These are phyloP conservation scores for Ophiostoma himal-ulmi DNA, from an alignment of 2,329 filamentous ascomycete species.

Conservation along the genomic window DNA sequence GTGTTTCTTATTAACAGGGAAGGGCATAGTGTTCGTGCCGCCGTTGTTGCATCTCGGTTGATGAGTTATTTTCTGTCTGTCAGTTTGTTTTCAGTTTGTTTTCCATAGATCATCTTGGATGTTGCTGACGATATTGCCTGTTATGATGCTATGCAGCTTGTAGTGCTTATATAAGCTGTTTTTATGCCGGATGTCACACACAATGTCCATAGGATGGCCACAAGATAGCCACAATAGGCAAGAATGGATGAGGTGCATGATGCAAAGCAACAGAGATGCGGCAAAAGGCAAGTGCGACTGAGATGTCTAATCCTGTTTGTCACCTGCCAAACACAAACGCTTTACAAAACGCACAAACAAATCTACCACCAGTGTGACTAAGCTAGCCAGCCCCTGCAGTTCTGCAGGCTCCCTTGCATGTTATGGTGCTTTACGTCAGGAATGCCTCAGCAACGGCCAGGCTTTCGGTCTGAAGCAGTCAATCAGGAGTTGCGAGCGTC, in stretches of 20 bases:
- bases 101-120: not conserved
- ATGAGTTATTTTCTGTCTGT: not conserved
- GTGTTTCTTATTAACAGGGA: conserved; percentile 4
- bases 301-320: conserved; percentile 3
- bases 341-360: not conserved
- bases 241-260: not conserved
- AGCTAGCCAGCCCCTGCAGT: conserved; percentile 8
- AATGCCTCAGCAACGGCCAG: conserved; percentile 14
- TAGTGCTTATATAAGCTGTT: not conserved
- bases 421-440: not conserved
- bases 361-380: not conserved
- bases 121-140: not conserved
- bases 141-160: not conserved
- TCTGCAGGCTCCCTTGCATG: conserved; percentile 14
- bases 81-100: not conserved
- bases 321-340: conserved; percentile 15
- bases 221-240: not conserved
- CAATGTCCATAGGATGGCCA: not conserved
- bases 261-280: not conserved
- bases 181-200: not conserved
- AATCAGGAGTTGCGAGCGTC: conserved; percentile 11
- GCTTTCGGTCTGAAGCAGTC: not conserved
- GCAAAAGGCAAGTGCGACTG: conserved; percentile 7
- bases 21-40: not conserved
- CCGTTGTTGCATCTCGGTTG: not conserved